phyloP scores from a whole-genome alignment of 1,284 basidiomycete genomes.

The Cystobasidium pallidum region DNA sequence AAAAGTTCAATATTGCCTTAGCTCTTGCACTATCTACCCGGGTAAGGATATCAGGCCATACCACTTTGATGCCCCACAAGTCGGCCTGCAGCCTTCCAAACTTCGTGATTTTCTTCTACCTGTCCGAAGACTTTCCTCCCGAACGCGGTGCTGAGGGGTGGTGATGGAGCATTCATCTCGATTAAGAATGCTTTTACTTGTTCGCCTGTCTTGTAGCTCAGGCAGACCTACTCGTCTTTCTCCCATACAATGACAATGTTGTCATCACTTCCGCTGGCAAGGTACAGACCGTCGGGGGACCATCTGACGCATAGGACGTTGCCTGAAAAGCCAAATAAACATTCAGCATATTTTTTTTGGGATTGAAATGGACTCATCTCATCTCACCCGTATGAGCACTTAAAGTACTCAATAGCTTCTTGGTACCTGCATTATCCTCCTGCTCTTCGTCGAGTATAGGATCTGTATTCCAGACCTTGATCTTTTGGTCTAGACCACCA shows the following conservation, averaged over 20 bases:
- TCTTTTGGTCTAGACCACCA: constrained; percentile 90
- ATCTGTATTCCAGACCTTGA: constrained; percentile 95
- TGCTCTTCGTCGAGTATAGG: constrained; percentile 78
- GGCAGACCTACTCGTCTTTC: constrained; percentile 85
- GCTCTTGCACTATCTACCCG: no score
- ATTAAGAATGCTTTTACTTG: no score
- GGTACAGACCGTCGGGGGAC: constrained; percentile 90
- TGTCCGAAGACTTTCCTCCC: constrained; percentile 87
- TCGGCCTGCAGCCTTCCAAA: constrained; percentile 90
- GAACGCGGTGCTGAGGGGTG: constrained; percentile 60
- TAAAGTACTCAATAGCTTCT: constrained; percentile 86
- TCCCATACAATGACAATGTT: constrained; percentile 96
- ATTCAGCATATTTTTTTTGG: not conserved
- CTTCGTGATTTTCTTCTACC: constrained; percentile 93
- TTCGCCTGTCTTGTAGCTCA: no score
- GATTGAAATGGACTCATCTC: not conserved
- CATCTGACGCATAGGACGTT: constrained; percentile 93
- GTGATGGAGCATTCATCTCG: no score
- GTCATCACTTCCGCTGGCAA: constrained; percentile 96
- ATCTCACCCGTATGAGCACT: constrained; percentile 80
- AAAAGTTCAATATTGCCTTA: not conserved
- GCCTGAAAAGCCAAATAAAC: constrained; percentile 57
- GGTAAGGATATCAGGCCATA: constrained; percentile 55
- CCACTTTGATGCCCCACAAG: constrained; percentile 92
- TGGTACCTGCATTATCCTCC: constrained; percentile 74